Percentiles rank a stretch among this genome's conserved stretches.
Conservation (phyloP, 371 early-diverging fungal genomes). For the Saksenaea vasiformis region DNA sequence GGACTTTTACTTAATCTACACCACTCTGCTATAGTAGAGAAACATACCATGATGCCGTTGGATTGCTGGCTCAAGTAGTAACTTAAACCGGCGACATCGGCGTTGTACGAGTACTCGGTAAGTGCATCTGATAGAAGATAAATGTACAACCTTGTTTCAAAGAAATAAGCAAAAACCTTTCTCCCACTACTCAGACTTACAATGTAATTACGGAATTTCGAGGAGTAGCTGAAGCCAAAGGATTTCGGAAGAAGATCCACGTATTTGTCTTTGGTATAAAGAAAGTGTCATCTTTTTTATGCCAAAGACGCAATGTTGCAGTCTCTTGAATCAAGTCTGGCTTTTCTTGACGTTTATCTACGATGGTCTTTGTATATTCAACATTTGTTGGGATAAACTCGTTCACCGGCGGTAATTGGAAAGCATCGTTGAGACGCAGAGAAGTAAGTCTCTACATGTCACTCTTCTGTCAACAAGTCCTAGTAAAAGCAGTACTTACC, state of each 20-base stretch:
- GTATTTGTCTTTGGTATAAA: conserved; percentile 74
- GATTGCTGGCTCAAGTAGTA: conserved; percentile 65
- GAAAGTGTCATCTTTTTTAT: conserved; percentile 91
- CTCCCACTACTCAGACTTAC: conserved; percentile 17
- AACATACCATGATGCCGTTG: conserved; percentile 59
- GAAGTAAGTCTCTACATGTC: conserved; percentile 43
- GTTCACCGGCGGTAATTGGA: conserved; percentile 78
- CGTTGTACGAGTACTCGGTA: conserved; percentile 84
- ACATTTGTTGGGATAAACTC: conserved; percentile 79
- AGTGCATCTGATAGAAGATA: conserved; percentile 76
- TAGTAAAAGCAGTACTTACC: conserved; percentile 33
- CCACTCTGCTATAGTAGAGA: neutral
- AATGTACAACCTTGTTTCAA: conserved; percentile 55
- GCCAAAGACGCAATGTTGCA: conserved; percentile 77
- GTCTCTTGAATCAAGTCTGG: conserved; percentile 70
- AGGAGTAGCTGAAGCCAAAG: conserved; percentile 58
- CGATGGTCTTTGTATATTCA: conserved; percentile 44
- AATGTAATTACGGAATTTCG: conserved; percentile 39
- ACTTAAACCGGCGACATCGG: conserved; percentile 80
- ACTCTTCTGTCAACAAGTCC: neutral
- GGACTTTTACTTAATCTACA: neutral
- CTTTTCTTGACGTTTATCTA: conserved; percentile 36
- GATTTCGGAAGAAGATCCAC: conserved; percentile 55
- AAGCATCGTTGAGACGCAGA: conserved; percentile 51
- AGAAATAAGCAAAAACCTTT: neutral